Evolutionary conservation across 768 basidiomycete species (phyloP).

Genomic region (Sporobolomyces phaffii): DNA sequence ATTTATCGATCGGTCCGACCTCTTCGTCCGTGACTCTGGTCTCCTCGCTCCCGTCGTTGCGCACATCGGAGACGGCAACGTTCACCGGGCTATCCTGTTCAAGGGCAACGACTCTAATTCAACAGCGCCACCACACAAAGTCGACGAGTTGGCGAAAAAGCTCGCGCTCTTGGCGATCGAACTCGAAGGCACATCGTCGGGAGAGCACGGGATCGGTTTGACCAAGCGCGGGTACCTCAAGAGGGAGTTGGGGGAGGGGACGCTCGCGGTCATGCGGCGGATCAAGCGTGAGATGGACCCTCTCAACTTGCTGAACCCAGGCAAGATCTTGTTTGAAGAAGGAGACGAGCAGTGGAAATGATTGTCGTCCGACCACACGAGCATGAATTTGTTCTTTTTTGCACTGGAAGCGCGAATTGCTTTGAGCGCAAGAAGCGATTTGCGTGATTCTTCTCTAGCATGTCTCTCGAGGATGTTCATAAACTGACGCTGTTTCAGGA

Average conservation of each 20-base stretch:
- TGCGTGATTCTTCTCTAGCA: no score
- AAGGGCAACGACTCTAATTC: neutral
- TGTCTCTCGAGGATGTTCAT: no score
- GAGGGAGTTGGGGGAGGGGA: conserved; percentile 75
- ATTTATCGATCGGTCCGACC: conserved; percentile 62
- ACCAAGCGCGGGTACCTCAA: conserved; percentile 58
- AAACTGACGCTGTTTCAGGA: no score
- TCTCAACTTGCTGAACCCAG: conserved; percentile 74
- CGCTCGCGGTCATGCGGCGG: conserved; percentile 77
- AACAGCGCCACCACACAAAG: conserved; percentile 15
- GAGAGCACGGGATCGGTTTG: conserved; percentile 40
- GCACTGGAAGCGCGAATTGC: neutral
- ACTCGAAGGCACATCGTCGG: conserved; percentile 50
- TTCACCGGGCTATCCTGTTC: conserved; percentile 48
- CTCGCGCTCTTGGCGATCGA: conserved; percentile 12
- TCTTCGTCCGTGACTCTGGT: conserved; percentile 60
- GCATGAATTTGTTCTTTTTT: no score
- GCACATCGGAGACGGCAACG: conserved; percentile 51
- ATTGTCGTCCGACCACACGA: conserved; percentile 55
- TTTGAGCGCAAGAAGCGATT: no score
- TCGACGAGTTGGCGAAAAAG: conserved; percentile 45
- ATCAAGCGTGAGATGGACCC: conserved; percentile 59
- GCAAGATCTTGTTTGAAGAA: conserved; percentile 52
- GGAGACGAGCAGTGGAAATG: conserved; percentile 13
- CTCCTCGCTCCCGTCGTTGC: conserved; percentile 70